A percentile compares a stretch with the other conserved stretches of the same genome.
Conservation (phyloP, 768 basidiomycete species). For the Neoboletus brunneissimus region DNA sequence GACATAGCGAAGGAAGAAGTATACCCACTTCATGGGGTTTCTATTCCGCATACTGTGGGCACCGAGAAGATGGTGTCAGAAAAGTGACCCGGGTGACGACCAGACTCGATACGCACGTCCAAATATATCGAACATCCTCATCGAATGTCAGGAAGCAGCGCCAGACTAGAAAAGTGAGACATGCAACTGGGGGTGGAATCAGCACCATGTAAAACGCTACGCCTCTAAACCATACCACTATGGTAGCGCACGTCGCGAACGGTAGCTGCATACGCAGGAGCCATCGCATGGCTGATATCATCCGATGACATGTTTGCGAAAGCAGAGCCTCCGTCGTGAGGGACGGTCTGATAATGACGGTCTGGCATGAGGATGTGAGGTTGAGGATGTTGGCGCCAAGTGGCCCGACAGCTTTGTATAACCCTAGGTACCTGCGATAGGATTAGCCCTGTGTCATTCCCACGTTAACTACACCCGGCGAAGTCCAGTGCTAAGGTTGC, state of each 20-base stretch:
- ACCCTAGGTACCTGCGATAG: neutral
- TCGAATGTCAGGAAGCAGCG: constrained; percentile 10
- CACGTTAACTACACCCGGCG: neutral
- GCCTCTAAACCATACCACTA: neutral
- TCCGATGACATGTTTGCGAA: neutral
- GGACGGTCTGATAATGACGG: neutral
- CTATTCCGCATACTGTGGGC: constrained; percentile 12
- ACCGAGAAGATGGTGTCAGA: too few relatives aligned
- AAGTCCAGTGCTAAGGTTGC: too few relatives aligned
- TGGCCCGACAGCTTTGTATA: too few relatives aligned
- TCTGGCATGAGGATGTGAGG: neutral
- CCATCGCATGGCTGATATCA: neutral
- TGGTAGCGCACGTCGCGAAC: constrained; percentile 13
- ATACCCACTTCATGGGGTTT: constrained; percentile 31
- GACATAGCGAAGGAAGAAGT: constrained; percentile 28
- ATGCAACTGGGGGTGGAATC: constrained; percentile 9
- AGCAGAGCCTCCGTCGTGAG: neutral
- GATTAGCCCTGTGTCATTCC: neutral
- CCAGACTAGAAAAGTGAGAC: constrained; percentile 16
- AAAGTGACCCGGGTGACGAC: too few relatives aligned
- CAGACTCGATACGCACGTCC: constrained; percentile 17
- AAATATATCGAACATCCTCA: constrained; percentile 21
- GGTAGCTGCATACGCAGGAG: neutral
- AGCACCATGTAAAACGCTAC: neutral
- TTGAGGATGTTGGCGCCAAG: too few relatives aligned